Base-by-base conservation (phyloP, 768 basidiomycete genomes). In the Psilocybe cyanescens region DNA sequence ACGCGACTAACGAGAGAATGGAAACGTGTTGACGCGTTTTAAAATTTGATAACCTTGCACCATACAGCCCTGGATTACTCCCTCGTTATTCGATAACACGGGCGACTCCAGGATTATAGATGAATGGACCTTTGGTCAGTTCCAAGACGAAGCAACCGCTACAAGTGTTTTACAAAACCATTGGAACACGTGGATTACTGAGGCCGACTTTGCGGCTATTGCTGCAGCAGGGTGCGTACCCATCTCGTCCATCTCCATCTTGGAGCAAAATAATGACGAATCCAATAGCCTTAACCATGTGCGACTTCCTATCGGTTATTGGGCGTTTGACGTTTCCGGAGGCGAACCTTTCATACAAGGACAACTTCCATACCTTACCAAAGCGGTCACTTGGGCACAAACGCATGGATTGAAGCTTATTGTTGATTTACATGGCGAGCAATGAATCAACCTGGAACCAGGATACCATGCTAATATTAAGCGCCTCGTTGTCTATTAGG, bases 101-200 rank as follows among this genome's bases (percentile, higher is more conserved):
- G 86, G 85, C 4, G 81, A 88, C 64, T 51, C 65, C 14, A 73
- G 73, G 55, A 88, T 92, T 59, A 76, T 91, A 17, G 90, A 92
- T 68, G 90, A 92, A 67, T 92, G 81, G 77, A 91, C 89, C 1
- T 92, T 92, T 66, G 82, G 88, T 54, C 81, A 86, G 68, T 84
- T 79, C 61, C 89, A 91, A 67, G 71, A 82, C 70, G 65, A 71
- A 12, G 63, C 72, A 33, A 82, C 76, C 0, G 92, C 91, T 1
- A 68, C 67, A n/a, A 65, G 68, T n/a, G 75, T 72, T 16, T 79
- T 94, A 19, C 76, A 81, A 62, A 77, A 81, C 50, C 93, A 94
- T 70, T 94, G 92, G 92, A 74, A 91, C 64, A 88, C 87, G 0
- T 95, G 86, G 86, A 94, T 98, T 65, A 92, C 89, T 1, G 89